These are phyloP conservation scores for Cutaneotrichosporon spelunceum DNA, from an alignment of 1,284 basidiomycete genomes.

Conservation along the genomic window DNA sequence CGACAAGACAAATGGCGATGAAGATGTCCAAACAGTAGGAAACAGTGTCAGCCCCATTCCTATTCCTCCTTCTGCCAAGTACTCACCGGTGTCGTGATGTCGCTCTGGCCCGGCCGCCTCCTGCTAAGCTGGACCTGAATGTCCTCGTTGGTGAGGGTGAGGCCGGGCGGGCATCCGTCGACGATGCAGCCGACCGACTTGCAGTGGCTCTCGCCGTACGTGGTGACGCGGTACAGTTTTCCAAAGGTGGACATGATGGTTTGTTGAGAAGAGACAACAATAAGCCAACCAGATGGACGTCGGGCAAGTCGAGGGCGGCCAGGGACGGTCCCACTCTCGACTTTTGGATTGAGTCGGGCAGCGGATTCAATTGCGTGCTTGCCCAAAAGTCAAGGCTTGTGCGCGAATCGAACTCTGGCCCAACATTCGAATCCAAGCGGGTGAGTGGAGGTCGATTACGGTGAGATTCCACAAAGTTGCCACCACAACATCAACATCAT, in stretches of 20 bases:
- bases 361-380: slow-evolving; percentile 4
- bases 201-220: slow-evolving; percentile 97
- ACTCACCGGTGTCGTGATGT: slow-evolving; percentile 89
- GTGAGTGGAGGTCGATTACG: no score
- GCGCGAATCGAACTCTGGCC: not conserved
- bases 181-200: slow-evolving; percentile 95
- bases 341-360: slow-evolving; percentile 11
- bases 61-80: not conserved
- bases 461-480: not conserved
- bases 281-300: not conserved
- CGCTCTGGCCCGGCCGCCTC: slow-evolving; percentile 90
- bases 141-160: slow-evolving; percentile 74
- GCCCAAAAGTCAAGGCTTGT: not conserved
- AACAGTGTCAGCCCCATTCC: not conserved
- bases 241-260: slow-evolving; percentile 86
- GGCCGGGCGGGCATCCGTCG: slow-evolving; percentile 92
- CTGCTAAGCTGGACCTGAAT: slow-evolving; percentile 90
- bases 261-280: slow-evolving; percentile 3
- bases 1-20: no score
- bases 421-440: not conserved
- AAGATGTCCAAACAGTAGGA: not conserved
- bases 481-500: slow-evolving; percentile 2
- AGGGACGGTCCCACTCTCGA: not conserved
- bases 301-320: not conserved
- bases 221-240: slow-evolving; percentile 85